Evolutionary conservation across 2,329 filamentous ascomycete species (phyloP), one percentile per base, ranked within the genome.

Genomic region (Xylaria sp.): DNA sequence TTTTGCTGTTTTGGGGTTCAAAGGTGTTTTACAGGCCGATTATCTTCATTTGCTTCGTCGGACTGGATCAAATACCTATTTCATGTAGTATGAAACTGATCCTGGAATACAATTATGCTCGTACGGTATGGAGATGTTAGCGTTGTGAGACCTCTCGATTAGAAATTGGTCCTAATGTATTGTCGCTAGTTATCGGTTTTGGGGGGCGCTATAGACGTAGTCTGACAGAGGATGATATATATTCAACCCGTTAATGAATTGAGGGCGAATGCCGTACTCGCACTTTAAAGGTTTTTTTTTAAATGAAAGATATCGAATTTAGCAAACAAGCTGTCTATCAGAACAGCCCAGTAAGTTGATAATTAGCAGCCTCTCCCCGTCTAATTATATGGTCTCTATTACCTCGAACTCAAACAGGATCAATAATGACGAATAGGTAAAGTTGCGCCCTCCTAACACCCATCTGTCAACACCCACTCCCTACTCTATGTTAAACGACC

Each of bases 21-120:
- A 23, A 40, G 61, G 61, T 61, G 61, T 64, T 61, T 9, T 35
- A 11, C 46, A 9, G 40, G 35, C 42, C 21, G 31, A 59, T 12
- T 38, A 38, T 14, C 28, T 19, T 19, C n/a, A n/a, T 57, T 31
- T 31, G 9, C 51, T 45, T 55, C 47, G 40, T 55, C 9, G 50
- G 37, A 49, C 52, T 61, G 61, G 61, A 57, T 61, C 35, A 23
- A 46, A 15, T 31, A 43, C 43, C 15, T 53, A 15, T 14, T 15
- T 50, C 23, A 52, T 7, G 51, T n/a, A 52, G 46, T 53, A 47
- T 55, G 57, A 37, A 46, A 21, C 38, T 38, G 14, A 42, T 45
- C 19, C 49, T 58, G 47, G 60, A 50, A 49, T 53, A 53, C 25
- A 43, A 62, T 37, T 55, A 51, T 17, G 45, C 23, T 47, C 14